A percentile compares a stretch with the other conserved stretches of the same genome.
These are phyloP conservation scores for Bassia scoparia DNA, from an alignment of 148 eudicot genomes.

Conservation along the genomic window DNA sequence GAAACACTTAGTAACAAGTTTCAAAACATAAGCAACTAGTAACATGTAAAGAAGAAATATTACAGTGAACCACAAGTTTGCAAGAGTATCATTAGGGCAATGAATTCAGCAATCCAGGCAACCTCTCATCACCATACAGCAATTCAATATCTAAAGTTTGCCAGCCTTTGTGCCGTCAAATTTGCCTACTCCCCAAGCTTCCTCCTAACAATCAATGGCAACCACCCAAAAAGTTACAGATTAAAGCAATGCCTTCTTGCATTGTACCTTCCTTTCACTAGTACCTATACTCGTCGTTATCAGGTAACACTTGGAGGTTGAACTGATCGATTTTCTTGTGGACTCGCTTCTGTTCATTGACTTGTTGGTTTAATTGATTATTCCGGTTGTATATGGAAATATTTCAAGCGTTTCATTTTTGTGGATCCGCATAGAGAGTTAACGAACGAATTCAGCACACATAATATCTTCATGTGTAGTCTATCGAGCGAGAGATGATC, in stretches of 20 bases:
- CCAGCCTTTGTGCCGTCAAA: slow-evolving; percentile 63
- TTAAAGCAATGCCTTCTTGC: slow-evolving; percentile 7
- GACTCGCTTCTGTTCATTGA: too few relatives aligned
- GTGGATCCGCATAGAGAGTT: too few relatives aligned
- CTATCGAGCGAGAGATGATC: too few relatives aligned
- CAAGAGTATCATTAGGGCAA: slow-evolving; percentile 95
- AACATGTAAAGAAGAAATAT: slow-evolving; percentile 16
- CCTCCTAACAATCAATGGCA: slow-evolving; percentile 53
- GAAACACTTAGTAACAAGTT: background rate
- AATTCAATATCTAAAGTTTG: slow-evolving; percentile 89
- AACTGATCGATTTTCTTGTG: too few relatives aligned
- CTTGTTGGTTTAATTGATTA: too few relatives aligned
- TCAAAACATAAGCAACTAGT: background rate
- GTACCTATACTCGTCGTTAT: too few relatives aligned
- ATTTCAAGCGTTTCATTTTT: too few relatives aligned
- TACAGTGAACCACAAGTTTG: slow-evolving; percentile 94
- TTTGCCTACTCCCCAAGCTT: slow-evolving; percentile 87
- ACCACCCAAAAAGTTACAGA: slow-evolving; percentile 16
- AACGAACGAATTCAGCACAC: too few relatives aligned
- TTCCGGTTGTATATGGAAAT: too few relatives aligned
- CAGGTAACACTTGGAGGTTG: too few relatives aligned
- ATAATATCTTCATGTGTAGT: too few relatives aligned
- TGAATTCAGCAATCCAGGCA: slow-evolving; percentile 86
- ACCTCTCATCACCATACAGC: slow-evolving; percentile 91
- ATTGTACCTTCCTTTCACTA: too few relatives aligned